These are phyloP conservation scores for Naganishia kalamii DNA, from an alignment of 768 basidiomycete species.

Conservation along the genomic window DNA sequence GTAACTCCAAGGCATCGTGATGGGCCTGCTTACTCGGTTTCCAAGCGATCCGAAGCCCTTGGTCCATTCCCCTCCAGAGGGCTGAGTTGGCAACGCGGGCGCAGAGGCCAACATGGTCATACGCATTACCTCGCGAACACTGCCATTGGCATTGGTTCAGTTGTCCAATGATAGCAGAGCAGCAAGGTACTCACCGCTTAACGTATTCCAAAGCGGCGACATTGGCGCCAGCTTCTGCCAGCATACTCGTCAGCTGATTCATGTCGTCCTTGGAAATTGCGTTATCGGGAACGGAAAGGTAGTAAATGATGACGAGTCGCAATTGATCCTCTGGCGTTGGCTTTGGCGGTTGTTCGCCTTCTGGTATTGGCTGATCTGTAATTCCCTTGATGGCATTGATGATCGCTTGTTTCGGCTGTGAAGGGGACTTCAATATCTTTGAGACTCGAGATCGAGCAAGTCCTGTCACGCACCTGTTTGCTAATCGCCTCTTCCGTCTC, in stretches of 20 bases:
- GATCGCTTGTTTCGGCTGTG: slow-evolving; percentile 56
- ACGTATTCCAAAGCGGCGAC: slow-evolving; percentile 77
- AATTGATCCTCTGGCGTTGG: slow-evolving; percentile 79
- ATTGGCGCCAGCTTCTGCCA: slow-evolving; percentile 75
- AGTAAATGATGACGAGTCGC: slow-evolving; percentile 89
- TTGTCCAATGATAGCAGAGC: neutral
- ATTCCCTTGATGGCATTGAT: slow-evolving; percentile 73
- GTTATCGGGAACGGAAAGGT: slow-evolving; percentile 76
- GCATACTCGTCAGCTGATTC: slow-evolving; percentile 74
- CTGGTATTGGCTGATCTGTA: slow-evolving; percentile 48
- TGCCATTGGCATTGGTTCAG: slow-evolving; percentile 16
- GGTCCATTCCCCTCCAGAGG: slow-evolving; percentile 74
- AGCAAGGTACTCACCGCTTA: slow-evolving; percentile 51
- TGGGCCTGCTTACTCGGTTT: slow-evolving; percentile 62
- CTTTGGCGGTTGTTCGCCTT: slow-evolving; percentile 53
- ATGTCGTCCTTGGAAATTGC: slow-evolving; percentile 81
- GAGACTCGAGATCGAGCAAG: neutral
- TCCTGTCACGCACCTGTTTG: slow-evolving; percentile 60
- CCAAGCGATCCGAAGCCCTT: slow-evolving; percentile 88
- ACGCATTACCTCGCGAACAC: slow-evolving; percentile 79
- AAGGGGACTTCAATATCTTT: neutral
- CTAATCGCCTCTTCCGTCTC: slow-evolving; percentile 85
- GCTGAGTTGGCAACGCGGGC: slow-evolving; percentile 53
- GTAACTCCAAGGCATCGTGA: neutral
- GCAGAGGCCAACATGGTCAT: slow-evolving; percentile 73